These are phyloP conservation scores for Sphagnum magellanicum DNA, from an alignment of 228 moss, liverwort and hornwort genomes.

Conservation along the genomic window DNA sequence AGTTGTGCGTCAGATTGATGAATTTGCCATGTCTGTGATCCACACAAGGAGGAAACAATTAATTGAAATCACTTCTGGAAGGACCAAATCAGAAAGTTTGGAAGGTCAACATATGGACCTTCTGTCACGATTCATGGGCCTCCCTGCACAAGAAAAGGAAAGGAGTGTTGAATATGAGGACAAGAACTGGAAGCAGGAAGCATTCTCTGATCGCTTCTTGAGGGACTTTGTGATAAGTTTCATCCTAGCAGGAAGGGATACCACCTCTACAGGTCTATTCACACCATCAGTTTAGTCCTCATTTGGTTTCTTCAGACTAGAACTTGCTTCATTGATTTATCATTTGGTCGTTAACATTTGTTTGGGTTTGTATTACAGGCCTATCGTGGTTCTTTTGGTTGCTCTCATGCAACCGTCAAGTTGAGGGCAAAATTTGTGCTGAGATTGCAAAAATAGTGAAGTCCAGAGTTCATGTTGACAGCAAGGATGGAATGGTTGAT, in stretches of 20 bases:
- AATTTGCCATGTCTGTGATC: conserved; percentile 30
- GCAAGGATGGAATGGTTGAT: no score
- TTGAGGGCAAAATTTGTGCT: conserved; percentile 28
- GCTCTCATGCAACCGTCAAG: conserved; percentile 20
- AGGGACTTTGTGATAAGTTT: conserved; percentile 51
- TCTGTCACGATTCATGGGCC: conserved; percentile 53
- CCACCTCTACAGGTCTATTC: conserved; percentile 9
- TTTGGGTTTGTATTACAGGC: neutral
- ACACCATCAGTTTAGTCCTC: no score
- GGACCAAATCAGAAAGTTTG: no score
- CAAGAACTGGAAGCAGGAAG: conserved; percentile 8
- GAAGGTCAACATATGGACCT: conserved; percentile 23
- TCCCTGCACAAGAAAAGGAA: conserved; percentile 6
- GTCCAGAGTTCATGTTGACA: neutral
- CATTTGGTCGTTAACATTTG: neutral
- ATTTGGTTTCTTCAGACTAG: no score
- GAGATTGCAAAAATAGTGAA: conserved; percentile 8
- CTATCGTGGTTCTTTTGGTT: conserved; percentile 45
- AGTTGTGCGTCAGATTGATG: conserved; percentile 17
- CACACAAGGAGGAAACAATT: conserved; percentile 34
- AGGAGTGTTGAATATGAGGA: conserved; percentile 18
- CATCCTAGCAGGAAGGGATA: conserved; percentile 50
- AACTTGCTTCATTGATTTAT: no score
- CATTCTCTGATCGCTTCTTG: conserved; percentile 24
- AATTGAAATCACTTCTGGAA: neutral